Percentiles rank a stretch among this genome's conserved stretches.
Conservation (phyloP, 495 filamentous ascomycete species). For the Trichoderma reesei region DNA sequence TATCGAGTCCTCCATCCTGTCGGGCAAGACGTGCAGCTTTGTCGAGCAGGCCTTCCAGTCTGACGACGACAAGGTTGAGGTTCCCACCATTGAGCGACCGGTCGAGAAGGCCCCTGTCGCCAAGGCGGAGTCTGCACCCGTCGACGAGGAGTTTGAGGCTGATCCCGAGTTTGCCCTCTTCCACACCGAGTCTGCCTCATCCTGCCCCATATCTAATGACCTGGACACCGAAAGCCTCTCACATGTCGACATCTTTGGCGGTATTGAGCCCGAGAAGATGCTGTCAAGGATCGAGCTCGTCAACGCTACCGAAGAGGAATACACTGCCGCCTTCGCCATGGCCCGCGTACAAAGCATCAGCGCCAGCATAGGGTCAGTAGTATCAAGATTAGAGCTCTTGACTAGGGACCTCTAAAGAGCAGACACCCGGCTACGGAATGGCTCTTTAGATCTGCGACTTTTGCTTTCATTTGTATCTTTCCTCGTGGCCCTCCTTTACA, state of each 20-base stretch:
- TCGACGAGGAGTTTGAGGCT: conserved; percentile 24
- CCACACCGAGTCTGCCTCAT: conserved; percentile 30
- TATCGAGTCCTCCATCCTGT: conserved; percentile 50
- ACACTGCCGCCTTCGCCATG: conserved; percentile 23
- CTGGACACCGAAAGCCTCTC: conserved; percentile 25
- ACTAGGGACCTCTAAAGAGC: conserved; percentile 25
- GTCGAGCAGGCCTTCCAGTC: conserved; percentile 28
- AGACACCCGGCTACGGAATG: not conserved
- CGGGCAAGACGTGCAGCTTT: conserved; percentile 53
- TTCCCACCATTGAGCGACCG: conserved; percentile 36
- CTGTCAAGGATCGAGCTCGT: conserved; percentile 49
- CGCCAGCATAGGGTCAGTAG: conserved; percentile 28
- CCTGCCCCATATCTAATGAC: conserved; percentile 11
- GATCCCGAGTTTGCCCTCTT: conserved; percentile 52
- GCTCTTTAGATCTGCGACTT: not conserved
- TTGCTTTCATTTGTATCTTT: not conserved
- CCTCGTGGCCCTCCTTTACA: not conserved
- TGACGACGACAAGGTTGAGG: conserved; percentile 43
- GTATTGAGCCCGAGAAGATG: conserved; percentile 48
- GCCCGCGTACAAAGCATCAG: conserved; percentile 31
- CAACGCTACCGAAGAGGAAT: conserved; percentile 39
- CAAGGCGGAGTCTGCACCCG: conserved; percentile 22
- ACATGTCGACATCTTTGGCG: conserved; percentile 40
- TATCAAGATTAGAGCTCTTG: conserved; percentile 31
- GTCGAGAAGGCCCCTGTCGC: conserved; percentile 23